Conservation (phyloP, 441 rosid species). For the Dalechampia spathulata region DNA sequence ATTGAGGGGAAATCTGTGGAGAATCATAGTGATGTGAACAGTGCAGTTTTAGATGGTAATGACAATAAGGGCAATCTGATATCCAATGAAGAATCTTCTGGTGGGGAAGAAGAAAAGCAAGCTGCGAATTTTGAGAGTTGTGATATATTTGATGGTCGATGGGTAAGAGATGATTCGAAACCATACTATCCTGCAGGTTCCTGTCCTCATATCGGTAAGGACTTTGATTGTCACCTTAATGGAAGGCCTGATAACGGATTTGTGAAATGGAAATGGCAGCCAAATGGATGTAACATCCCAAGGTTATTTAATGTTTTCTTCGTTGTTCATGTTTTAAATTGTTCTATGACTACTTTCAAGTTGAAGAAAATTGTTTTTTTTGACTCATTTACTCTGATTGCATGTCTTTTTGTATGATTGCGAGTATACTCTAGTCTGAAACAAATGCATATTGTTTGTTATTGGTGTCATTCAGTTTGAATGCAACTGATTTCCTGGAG, state of each 20-base stretch:
- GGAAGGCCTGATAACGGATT: conserved; percentile 62
- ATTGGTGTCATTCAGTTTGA: conserved; percentile 35
- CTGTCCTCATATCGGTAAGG: conserved; percentile 57
- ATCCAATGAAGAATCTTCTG: conserved; percentile 10
- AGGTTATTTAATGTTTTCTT: conserved; percentile 31
- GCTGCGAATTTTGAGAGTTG: conserved; percentile 25
- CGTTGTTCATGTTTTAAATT: no score
- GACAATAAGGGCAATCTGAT: conserved; percentile 5
- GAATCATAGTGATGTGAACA: conserved; percentile 8
- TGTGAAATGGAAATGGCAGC: conserved; percentile 63
- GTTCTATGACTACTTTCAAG: no score
- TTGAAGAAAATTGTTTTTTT: no score
- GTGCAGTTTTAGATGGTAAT: not conserved
- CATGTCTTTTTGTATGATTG: conserved; percentile 3
- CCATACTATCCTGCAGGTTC: conserved; percentile 60
- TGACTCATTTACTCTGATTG: not conserved
- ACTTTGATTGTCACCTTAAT: conserved; percentile 53
- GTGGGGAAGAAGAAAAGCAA: conserved; percentile 1
- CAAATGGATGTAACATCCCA: conserved; percentile 56
- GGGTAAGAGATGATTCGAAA: conserved; percentile 58
- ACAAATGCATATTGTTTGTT: no score
- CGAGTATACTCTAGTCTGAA: not conserved
- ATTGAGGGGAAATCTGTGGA: conserved; percentile 14
- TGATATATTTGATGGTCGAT: conserved; percentile 56
- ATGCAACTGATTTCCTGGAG: conserved; percentile 51